phyloP scores from a whole-genome alignment of 345 rosid species.

The Sisymbrium altissimum region DNA sequence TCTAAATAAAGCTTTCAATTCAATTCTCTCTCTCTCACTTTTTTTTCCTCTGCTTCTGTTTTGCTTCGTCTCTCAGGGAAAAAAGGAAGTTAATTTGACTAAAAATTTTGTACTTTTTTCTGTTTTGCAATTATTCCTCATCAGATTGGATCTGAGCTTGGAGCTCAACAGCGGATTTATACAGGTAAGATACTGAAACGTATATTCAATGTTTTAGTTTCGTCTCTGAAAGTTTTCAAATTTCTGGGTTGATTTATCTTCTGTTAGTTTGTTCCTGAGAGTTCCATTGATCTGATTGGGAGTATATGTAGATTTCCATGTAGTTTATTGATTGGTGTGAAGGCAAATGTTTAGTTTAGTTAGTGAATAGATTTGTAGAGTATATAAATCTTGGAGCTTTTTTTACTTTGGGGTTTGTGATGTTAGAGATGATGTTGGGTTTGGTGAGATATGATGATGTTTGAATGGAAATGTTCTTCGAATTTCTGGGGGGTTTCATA shows the following conservation, averaged over 20 bases:
- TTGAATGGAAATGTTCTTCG: slow-evolving; percentile 15
- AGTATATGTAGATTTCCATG: neutral
- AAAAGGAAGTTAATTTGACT: slow-evolving; percentile 14
- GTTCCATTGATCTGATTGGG: slow-evolving; percentile 42
- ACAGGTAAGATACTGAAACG: slow-evolving; percentile 31
- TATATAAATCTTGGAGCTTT: slow-evolving; percentile 15
- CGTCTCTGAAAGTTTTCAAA: neutral
- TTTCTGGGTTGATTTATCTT: slow-evolving; percentile 1
- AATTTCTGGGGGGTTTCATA: neutral
- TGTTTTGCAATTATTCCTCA: neutral
- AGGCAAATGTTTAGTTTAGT: slow-evolving; percentile 11
- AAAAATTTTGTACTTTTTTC: neutral
- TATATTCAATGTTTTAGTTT: neutral
- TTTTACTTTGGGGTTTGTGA: slow-evolving; percentile 23
- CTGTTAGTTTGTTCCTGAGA: neutral
- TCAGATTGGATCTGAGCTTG: slow-evolving; percentile 61
- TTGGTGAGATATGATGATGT: slow-evolving; percentile 19
- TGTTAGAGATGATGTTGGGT: slow-evolving; percentile 7
- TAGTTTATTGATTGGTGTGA: slow-evolving; percentile 20
- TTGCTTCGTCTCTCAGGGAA: slow-evolving; percentile 15
- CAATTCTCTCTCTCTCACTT: slow-evolving; percentile 32
- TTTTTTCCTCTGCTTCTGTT: slow-evolving; percentile 27
- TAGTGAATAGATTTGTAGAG: slow-evolving; percentile 7
- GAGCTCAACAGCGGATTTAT: slow-evolving; percentile 19
- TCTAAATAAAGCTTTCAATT: slow-evolving; percentile 32